These are phyloP conservation scores for Myxozyma sirexii DNA, from an alignment of 805 yeast genomes.

Conservation along the genomic window DNA sequence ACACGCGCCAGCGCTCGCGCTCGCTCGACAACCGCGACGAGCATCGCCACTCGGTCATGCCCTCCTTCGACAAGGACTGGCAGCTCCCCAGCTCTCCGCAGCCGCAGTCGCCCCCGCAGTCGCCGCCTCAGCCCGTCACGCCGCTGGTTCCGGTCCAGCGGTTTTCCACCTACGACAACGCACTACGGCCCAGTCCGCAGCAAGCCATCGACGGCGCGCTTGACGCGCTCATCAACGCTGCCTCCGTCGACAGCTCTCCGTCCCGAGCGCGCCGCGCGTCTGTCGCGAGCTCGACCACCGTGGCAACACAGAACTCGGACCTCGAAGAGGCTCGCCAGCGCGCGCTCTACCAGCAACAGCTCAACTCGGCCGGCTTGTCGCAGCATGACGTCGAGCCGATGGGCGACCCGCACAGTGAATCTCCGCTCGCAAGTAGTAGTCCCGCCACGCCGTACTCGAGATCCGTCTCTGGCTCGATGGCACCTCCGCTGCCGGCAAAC, in stretches of 20 bases:
- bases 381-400: conserved; percentile 11
- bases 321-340: conserved; percentile 8
- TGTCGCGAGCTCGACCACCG: not conserved
- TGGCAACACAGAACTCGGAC: not conserved
- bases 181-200: not conserved
- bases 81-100: conserved; percentile 28
- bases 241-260: not conserved
- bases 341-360: conserved; percentile 6
- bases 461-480: not conserved
- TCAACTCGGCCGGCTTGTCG: not conserved
- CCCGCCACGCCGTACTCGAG: conserved; percentile 2
- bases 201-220: not conserved
- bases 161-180: not conserved
- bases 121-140: conserved; percentile 14
- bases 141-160: conserved; percentile 17
- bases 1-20: conserved; percentile 28
- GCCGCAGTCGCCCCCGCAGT: conserved; percentile 14
- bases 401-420: conserved; percentile 10
- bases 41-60: conserved; percentile 13
- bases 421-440: not conserved
- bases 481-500: conserved; percentile 1
- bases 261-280: not conserved
- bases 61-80: conserved; percentile 30
- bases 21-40: conserved; percentile 23
- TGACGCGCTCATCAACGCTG: not conserved